Evolutionary conservation across 177 flowering plant species (phyloP), one percentile per base, ranked within the genome.

Genomic region (Vitis hybrid): DNA sequence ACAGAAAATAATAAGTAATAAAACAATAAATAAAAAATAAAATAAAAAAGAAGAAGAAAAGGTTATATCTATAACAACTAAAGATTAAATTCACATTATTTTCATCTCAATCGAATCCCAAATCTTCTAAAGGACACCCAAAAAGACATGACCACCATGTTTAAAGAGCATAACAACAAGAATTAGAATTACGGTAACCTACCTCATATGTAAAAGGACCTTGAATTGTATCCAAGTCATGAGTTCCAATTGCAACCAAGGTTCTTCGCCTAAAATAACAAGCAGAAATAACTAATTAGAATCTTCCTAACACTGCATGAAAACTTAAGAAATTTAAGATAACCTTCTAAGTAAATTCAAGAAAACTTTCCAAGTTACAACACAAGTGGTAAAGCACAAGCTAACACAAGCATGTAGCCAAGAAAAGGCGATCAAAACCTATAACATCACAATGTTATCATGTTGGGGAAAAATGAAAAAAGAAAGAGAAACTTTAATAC

Each of bases 131-230:
- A 33, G 6, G 62, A 2, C 48, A 56, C 6, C 52, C 9, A 51
- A 77, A 10, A 49, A 29, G 12, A 65, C 5, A 65, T 39, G 51
- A 29, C 64, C 49, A 18, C 10, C 2, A 29, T 9, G 8, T 19
- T 2, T 10, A 57, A 21, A 50, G 60, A n/a, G n/a, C 16, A 68
- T 51, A 59, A 29, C 26, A 12, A 26, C 55, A 31, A 18, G n/a
- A 21, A 22, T 10, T 45, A 60, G 14, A 39, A 62, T 48, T 53
- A 56, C 14, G 12, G 33, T 48, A 64, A 10, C 70, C 62, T 68
- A 95, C 99, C 97, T 96, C 99, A 67, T 93, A 96, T 8, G 97
- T 89, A 77, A 96, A 91, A 79, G 99, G 99, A 26, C 93, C 94
- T 59, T 89, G 74, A 76, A 93, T 70, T 11, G 89, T 89, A 70